phyloP scores from a whole-genome alignment of 2,329 filamentous ascomycete genomes.

The Dactylellina sp. region DNA sequence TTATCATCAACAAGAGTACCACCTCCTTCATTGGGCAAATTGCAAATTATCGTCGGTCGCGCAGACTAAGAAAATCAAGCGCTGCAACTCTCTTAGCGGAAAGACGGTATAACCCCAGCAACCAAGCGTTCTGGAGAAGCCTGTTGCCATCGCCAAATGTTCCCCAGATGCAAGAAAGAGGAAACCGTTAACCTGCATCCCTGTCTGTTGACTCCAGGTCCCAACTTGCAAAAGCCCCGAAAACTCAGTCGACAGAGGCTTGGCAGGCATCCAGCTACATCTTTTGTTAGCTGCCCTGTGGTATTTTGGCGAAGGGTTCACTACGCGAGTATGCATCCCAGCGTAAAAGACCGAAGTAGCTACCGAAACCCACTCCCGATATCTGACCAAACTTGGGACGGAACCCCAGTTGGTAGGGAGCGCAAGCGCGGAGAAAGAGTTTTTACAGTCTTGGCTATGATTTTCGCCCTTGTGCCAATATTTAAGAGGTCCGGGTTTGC shows the following conservation, averaged over 20 bases:
- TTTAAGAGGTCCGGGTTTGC: constrained; percentile 49
- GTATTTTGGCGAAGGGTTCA: constrained; percentile 36
- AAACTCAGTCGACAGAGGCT: constrained; percentile 33
- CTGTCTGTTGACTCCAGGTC: constrained; percentile 9
- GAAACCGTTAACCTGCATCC: constrained; percentile 24
- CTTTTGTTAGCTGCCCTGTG: not conserved
- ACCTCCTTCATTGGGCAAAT: constrained; percentile 50
- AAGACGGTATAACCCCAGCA: constrained; percentile 25
- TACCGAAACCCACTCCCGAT: constrained; percentile 35
- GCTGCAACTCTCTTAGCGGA: constrained; percentile 15
- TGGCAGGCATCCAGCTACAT: not conserved
- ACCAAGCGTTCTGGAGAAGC: constrained; percentile 37
- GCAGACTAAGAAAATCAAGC: constrained; percentile 25
- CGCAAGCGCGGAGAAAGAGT: constrained; percentile 26
- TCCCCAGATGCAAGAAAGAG: constrained; percentile 51
- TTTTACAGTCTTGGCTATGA: constrained; percentile 33
- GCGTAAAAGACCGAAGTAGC: constrained; percentile 45
- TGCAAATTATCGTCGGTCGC: constrained; percentile 27
- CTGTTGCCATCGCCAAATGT: constrained; percentile 10
- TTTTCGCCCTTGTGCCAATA: constrained; percentile 11
- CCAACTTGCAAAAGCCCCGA: constrained; percentile 33
- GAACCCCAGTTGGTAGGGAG: not conserved
- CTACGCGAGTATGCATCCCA: constrained; percentile 6
- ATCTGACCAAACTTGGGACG: constrained; percentile 7
- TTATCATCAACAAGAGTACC: constrained; percentile 29